Percentiles rank a stretch among this genome's conserved stretches.
phyloP scores from a whole-genome alignment of 2,329 filamentous ascomycete species.

The Fusarium sarcochroum region DNA sequence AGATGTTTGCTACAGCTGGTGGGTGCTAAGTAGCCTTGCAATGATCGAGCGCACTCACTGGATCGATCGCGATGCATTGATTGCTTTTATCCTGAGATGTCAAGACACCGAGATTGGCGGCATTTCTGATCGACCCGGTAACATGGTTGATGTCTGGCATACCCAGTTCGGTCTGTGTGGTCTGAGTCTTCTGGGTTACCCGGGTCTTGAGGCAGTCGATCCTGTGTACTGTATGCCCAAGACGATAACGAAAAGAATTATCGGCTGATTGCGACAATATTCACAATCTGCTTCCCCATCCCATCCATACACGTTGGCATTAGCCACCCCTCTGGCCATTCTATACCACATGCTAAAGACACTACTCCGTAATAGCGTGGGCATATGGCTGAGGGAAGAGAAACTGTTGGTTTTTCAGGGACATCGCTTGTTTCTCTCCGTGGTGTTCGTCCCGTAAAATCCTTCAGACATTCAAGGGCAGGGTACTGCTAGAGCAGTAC shows the following conservation, averaged over 20 bases:
- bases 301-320: background rate
- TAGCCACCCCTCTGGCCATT: constrained; percentile 71
- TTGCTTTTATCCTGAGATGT: constrained; percentile 85
- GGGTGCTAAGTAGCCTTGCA: constrained; percentile 91
- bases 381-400: constrained; percentile 80
- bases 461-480: constrained; percentile 44
- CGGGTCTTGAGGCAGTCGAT: constrained; percentile 84
- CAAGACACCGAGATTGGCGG: constrained; percentile 90
- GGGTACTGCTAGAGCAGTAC: background rate
- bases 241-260: constrained; percentile 71
- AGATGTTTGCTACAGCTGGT: constrained; percentile 99
- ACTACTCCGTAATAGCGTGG: constrained; percentile 67
- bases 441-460: constrained; percentile 49
- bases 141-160: constrained; percentile 98
- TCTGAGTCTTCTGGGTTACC: constrained; percentile 84
- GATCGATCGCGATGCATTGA: constrained; percentile 88
- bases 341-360: constrained; percentile 75
- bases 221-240: constrained; percentile 89
- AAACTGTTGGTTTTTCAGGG: constrained; percentile 48
- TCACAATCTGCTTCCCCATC: background rate
- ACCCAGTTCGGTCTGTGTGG: constrained; percentile 92
- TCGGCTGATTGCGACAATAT: constrained; percentile 54
- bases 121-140: constrained; percentile 88
- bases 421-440: constrained; percentile 38
- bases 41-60: constrained; percentile 92